Evolutionary conservation across 2,329 filamentous ascomycete genomes (phyloP), one percentile per base, ranked within the genome.

Genomic region (Colletotrichum cereale): DNA sequence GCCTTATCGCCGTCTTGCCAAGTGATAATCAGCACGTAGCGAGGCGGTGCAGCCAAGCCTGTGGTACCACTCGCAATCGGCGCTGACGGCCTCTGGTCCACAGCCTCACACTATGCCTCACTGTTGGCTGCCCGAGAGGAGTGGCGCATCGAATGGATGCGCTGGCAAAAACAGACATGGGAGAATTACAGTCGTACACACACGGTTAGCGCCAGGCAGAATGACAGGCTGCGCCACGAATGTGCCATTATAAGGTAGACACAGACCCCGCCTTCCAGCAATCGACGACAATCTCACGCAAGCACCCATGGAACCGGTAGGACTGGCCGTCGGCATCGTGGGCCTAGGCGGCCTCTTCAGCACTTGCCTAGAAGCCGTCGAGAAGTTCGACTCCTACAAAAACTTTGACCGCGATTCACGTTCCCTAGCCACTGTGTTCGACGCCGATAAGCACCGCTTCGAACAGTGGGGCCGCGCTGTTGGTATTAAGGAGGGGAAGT

Each of bases 311-410:
- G 74, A 76, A 29, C 26, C 68, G 5, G 58, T 71, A 5, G 64
- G 74, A 21, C 64, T 78, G 4, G 67, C 66, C 0, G 52, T 77
- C n/a, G 72, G 73, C 21, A 26, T 76, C 36, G 56, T 62, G 10
- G 73, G 73, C 7, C 73, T 77, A 2, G 69, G 64, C 2, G 74
- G 76, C 7, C 71, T 79, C 0, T 77, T 77, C 40, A 75, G 69
- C 50, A 36, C 72, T 0, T 77, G 75, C 16, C n/a, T 77, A 2
- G 75, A 78, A 1, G 74, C 70, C 2, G 29, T 76, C 0, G 67
- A 75, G 0, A 67, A 48, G 5, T 47, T 77, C 2, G 56, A 76
- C 11, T 16, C 60, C 0, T 79, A 78, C 12, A 68, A 61, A 0
- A 36, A 65, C 0, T 76, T 75, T 1, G 62, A 38, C 0, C 2